phyloP scores from a whole-genome alignment of 2,329 filamentous ascomycete species.

The Laburnicola sp. region DNA sequence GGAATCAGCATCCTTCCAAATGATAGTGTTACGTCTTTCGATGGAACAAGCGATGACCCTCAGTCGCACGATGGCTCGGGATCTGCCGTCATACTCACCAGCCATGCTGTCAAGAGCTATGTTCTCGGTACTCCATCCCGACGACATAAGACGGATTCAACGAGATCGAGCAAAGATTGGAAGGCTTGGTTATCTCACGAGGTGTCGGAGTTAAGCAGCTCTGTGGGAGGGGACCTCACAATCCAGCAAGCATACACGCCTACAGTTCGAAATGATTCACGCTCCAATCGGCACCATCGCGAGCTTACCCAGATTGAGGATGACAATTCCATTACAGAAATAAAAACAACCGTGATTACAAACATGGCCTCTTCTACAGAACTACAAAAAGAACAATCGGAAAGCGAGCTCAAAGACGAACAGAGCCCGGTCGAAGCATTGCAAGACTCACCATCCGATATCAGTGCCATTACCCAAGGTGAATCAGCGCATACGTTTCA shows the following conservation, averaged over 20 bases:
- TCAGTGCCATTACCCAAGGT: background rate
- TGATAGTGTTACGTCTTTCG: slow-evolving; percentile 39
- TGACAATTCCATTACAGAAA: slow-evolving; percentile 28
- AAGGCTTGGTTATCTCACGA: slow-evolving; percentile 52
- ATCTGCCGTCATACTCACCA: slow-evolving; percentile 50
- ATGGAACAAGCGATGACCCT: slow-evolving; percentile 10
- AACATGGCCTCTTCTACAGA: slow-evolving; percentile 3
- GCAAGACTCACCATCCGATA: background rate
- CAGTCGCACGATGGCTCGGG: slow-evolving; percentile 22
- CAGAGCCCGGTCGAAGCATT: background rate
- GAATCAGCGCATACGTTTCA: background rate
- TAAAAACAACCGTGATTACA: slow-evolving; percentile 15
- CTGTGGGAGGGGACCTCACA: slow-evolving; percentile 31
- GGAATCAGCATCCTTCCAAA: slow-evolving; percentile 42
- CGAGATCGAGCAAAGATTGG: slow-evolving; percentile 50
- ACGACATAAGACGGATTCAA: slow-evolving; percentile 20
- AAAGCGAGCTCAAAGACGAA: background rate
- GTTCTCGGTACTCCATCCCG: slow-evolving; percentile 40
- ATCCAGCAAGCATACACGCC: slow-evolving; percentile 31
- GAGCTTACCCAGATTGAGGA: slow-evolving; percentile 35
- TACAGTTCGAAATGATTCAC: background rate
- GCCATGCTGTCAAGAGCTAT: slow-evolving; percentile 50
- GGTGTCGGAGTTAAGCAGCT: slow-evolving; percentile 43
- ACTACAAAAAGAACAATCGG: background rate
- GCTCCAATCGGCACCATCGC: slow-evolving; percentile 15